Conservation (phyloP, 2,329 filamentous ascomycete species). For the Beauveria sp. region DNA sequence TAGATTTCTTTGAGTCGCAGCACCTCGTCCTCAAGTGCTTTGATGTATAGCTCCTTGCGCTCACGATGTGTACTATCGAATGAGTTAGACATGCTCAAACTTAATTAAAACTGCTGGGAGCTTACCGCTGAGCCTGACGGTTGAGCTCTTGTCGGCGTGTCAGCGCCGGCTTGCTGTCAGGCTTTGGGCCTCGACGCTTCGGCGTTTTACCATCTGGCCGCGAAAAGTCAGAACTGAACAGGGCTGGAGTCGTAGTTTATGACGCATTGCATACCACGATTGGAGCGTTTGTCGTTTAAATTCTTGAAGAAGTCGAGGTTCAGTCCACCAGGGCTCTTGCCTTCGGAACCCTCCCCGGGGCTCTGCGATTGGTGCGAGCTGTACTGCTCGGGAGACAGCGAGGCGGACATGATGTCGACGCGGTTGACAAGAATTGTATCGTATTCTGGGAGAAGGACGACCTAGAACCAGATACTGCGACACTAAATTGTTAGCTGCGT, state of each 20-base stretch:
- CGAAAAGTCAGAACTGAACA: background rate
- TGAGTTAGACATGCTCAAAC: background rate
- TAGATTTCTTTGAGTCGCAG: slow-evolving; percentile 82
- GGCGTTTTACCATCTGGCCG: slow-evolving; percentile 68
- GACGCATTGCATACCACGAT: slow-evolving; percentile 50
- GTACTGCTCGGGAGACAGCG: slow-evolving; percentile 34
- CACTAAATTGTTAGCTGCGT: background rate
- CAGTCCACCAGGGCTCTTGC: slow-evolving; percentile 33
- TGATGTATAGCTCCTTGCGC: slow-evolving; percentile 93
- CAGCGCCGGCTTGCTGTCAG: slow-evolving; percentile 88
- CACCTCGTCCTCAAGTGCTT: slow-evolving; percentile 85
- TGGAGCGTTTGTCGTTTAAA: slow-evolving; percentile 65
- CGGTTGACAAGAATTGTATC: background rate
- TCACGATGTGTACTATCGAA: slow-evolving; percentile 78
- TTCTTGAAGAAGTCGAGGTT: slow-evolving; percentile 59
- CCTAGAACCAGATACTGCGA: background rate
- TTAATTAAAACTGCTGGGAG: background rate
- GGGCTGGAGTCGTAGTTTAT: background rate
- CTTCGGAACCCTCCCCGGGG: slow-evolving; percentile 20
- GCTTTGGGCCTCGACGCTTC: slow-evolving; percentile 89
- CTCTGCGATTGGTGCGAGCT: slow-evolving; percentile 20
- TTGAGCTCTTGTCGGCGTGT: slow-evolving; percentile 91
- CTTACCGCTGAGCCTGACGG: slow-evolving; percentile 86
- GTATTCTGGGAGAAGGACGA: background rate
- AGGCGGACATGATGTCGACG: slow-evolving; percentile 19